phyloP scores from a whole-genome alignment of 176 grass and related monocot species.

The Juncus inflexus region DNA sequence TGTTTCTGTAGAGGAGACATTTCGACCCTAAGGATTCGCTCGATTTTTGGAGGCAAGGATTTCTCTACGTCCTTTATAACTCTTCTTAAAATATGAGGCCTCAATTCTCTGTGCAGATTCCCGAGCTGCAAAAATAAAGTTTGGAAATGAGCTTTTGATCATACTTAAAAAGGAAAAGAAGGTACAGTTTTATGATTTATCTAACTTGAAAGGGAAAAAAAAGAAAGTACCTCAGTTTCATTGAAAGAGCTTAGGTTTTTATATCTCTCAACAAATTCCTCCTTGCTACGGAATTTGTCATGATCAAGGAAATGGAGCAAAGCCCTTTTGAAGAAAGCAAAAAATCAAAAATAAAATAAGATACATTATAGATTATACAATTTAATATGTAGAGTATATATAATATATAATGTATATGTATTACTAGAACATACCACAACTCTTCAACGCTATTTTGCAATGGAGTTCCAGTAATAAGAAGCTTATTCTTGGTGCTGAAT shows the following conservation, averaged over 20 bases:
- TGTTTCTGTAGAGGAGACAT: slow-evolving; percentile 99
- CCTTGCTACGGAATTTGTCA: slow-evolving; percentile 83
- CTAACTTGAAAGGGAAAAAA: neutral
- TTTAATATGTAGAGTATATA: slow-evolving; percentile 10
- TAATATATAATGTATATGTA: slow-evolving; percentile 14
- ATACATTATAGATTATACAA: slow-evolving; percentile 5
- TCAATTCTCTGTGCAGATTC: slow-evolving; percentile 96
- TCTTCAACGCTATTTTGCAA: slow-evolving; percentile 99
- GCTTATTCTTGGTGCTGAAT: slow-evolving; percentile 98
- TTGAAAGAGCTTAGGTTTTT: slow-evolving; percentile 96
- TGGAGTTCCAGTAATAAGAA: slow-evolving; percentile 97
- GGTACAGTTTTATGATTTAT: neutral
- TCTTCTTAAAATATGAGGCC: slow-evolving; percentile 88
- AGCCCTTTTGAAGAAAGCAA: slow-evolving; percentile 46
- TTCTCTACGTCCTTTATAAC: slow-evolving; percentile 99
- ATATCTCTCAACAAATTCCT: slow-evolving; percentile 97
- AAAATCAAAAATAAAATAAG: slow-evolving; percentile 2
- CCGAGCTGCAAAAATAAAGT: slow-evolving; percentile 58
- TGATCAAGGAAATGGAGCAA: slow-evolving; percentile 98
- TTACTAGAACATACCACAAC: slow-evolving; percentile 57
- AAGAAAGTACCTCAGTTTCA: slow-evolving; percentile 65
- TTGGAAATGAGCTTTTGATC: slow-evolving; percentile 29
- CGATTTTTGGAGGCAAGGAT: slow-evolving; percentile 98
- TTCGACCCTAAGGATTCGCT: slow-evolving; percentile 86
- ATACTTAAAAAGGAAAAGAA: slow-evolving; percentile 3